These are phyloP conservation scores for Aspergillus aculeatinus DNA, from an alignment of 2,329 filamentous ascomycete genomes.

Conservation along the genomic window DNA sequence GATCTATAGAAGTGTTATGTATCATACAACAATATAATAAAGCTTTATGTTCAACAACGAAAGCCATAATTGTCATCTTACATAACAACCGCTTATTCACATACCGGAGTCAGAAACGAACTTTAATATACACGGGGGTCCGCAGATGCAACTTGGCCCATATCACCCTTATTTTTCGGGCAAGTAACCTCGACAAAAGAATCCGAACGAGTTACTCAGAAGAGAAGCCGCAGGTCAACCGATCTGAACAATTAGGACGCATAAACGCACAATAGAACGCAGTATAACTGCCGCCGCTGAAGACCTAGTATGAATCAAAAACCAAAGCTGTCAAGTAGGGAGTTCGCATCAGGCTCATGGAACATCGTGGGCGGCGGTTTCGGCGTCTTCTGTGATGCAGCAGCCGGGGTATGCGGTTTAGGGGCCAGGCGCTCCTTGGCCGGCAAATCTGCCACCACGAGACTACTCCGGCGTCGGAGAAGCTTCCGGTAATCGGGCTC, in stretches of 20 bases:
- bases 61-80: neutral
- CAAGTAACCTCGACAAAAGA: neutral
- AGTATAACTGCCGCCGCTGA: neutral
- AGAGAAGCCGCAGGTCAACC: neutral
- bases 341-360: conserved; percentile 86
- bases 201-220: neutral
- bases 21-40: neutral
- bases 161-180: neutral
- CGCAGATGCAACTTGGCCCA: neutral
- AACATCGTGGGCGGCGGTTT: conserved; percentile 69
- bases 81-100: neutral
- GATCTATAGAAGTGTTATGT: neutral
- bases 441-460: conserved; percentile 72
- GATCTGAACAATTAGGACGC: neutral
- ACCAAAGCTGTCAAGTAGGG: conserved; percentile 88
- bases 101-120: conserved; percentile 8
- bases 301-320: conserved; percentile 54
- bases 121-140: conserved; percentile 1
- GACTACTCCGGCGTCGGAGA: conserved; percentile 68
- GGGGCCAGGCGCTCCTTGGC: conserved; percentile 44
- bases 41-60: neutral
- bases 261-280: too few species aligned
- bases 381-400: conserved; percentile 15
- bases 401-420: conserved; percentile 35
- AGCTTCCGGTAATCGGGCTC: conserved; percentile 64